phyloP scores from a whole-genome alignment of 73 alveolate species.

The Paramecium pentaurelia region DNA sequence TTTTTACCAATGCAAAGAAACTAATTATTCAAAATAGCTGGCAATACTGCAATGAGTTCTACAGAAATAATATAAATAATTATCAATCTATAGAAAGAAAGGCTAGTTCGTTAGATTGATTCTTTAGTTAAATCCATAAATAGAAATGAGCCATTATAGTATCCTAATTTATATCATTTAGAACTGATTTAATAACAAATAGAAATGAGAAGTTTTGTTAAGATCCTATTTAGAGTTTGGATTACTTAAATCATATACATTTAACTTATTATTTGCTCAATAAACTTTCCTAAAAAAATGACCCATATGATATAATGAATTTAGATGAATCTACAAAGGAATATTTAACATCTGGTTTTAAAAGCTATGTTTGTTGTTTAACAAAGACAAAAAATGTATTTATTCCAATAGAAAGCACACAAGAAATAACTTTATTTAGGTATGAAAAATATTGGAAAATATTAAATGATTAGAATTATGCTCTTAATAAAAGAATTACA shows the following conservation, averaged over 20 bases:
- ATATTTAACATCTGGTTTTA: background rate
- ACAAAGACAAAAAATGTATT: slow-evolving; percentile 15
- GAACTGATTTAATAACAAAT: background rate
- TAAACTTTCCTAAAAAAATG: background rate
- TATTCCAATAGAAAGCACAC: slow-evolving; percentile 16
- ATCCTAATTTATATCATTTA: background rate
- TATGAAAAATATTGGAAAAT: background rate
- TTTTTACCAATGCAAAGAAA: slow-evolving; percentile 6
- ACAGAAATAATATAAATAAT: background rate
- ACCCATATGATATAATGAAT: slow-evolving; percentile 17
- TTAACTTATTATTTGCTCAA: background rate
- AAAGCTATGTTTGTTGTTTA: slow-evolving; percentile 10
- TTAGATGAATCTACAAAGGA: background rate
- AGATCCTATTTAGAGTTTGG: background rate
- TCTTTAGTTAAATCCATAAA: background rate
- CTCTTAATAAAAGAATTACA: background rate
- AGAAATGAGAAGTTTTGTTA: slow-evolving; percentile 27
- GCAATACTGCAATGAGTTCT: background rate
- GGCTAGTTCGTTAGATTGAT: background rate
- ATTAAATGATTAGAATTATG: background rate
- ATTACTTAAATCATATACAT: background rate
- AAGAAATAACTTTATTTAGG: slow-evolving; percentile 2
- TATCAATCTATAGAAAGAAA: background rate
- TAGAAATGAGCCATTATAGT: background rate
- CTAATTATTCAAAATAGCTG: background rate